Evolutionary conservation across 192 early-diverging fungal species (phyloP).

Genomic region (Mortierella hygrophila): DNA sequence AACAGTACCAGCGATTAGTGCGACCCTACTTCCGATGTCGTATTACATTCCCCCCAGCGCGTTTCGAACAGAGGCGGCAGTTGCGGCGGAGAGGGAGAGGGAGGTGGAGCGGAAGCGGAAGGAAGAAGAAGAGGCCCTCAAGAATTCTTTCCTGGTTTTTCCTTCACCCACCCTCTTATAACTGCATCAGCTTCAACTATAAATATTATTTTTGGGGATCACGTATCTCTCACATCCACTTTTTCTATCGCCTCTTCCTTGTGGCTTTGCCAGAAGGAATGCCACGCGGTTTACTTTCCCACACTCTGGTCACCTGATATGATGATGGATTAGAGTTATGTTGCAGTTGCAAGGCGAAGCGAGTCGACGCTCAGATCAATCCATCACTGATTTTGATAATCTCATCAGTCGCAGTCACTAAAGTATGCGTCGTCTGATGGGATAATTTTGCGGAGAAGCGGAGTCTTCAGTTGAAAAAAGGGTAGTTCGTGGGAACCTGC

Average conservation of each 20-base stretch:
- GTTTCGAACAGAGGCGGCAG: constrained; percentile 40
- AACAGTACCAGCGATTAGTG: constrained; percentile 6
- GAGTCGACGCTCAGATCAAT: constrained; percentile 5
- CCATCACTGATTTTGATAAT: neutral
- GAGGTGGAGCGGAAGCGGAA: constrained; percentile 23
- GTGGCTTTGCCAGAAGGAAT: neutral
- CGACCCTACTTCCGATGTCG: constrained; percentile 23
- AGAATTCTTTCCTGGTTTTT: constrained; percentile 32
- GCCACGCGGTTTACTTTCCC: constrained; percentile 3
- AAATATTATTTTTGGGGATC: neutral
- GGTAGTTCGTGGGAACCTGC: constrained; percentile 1
- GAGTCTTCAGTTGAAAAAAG: neutral
- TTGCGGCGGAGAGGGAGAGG: constrained; percentile 26
- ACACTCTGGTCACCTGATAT: neutral
- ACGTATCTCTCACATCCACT: neutral
- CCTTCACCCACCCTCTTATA: constrained; percentile 30
- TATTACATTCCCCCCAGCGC: constrained; percentile 51
- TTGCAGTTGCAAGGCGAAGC: neutral
- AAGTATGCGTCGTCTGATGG: constrained; percentile 4
- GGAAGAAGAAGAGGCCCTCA: constrained; percentile 25
- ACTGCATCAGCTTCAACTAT: neutral
- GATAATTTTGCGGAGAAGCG: constrained; percentile 6
- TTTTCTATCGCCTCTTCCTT: neutral
- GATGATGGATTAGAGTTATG: neutral
- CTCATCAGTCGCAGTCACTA: constrained; percentile 4